Percentiles rank a stretch among this genome's conserved stretches.
phyloP scores from a whole-genome alignment of 768 basidiomycete genomes.

The Fomitopsis pulvina region DNA sequence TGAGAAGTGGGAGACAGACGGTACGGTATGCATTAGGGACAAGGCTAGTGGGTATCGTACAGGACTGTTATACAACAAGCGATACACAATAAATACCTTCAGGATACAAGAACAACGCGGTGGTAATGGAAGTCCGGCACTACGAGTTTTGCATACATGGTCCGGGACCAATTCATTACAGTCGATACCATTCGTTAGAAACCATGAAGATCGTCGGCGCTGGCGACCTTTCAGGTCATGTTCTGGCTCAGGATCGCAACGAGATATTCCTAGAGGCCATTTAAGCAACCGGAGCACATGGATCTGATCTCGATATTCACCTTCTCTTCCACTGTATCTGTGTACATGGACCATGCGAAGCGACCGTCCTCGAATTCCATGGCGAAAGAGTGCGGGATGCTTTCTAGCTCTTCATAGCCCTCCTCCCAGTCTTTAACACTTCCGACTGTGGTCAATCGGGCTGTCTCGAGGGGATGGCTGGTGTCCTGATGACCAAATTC shows the following conservation, averaged over 20 bases:
- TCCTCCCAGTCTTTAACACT: constrained; percentile 23
- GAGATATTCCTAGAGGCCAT: constrained; percentile 1
- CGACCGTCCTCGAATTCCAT: constrained; percentile 21
- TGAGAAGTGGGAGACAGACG: background rate
- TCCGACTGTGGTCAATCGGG: constrained; percentile 15
- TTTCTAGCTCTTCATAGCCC: constrained; percentile 24
- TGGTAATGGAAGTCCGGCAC: background rate
- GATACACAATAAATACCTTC: background rate
- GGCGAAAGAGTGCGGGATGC: constrained; percentile 27
- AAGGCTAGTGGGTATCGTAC: background rate
- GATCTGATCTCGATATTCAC: constrained; percentile 2
- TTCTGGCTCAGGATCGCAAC: constrained; percentile 2
- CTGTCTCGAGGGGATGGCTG: constrained; percentile 14
- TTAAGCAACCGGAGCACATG: background rate
- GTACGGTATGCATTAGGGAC: background rate
- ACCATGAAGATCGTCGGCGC: background rate
- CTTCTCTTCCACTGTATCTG: constrained; percentile 17
- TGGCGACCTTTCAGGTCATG: background rate
- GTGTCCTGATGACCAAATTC: constrained; percentile 12
- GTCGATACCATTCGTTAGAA: background rate
- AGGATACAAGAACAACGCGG: background rate
- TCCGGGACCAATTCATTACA: background rate
- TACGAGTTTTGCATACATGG: background rate
- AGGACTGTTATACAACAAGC: background rate
- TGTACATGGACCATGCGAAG: constrained; percentile 21